Base-by-base conservation (phyloP, 106 monocot species). In the Apostasia shenzhenica region DNA sequence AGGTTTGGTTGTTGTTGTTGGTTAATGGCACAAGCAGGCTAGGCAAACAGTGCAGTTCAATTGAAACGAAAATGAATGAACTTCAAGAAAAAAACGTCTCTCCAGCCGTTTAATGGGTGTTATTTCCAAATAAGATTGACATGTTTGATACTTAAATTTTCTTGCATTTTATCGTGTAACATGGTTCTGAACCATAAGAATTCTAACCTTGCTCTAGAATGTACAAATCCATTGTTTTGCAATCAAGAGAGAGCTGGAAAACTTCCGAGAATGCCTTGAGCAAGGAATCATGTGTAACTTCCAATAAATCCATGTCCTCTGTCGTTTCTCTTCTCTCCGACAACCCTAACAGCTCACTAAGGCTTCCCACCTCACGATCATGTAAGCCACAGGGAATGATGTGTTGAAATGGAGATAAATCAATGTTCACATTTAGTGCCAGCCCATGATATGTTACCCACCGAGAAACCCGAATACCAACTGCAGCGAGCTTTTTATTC, bases 361-460 rank as follows among this genome's bases (percentile, higher is more conserved):
- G 47, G 62, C 76, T 82, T 46, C 84, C 81, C 1, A 91, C 88
- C 2, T 72, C 75, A 8, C 75, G 75, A 48, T 84, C 95, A 43
- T 43, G 77, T 70, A 95, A 82, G 43, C 88, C 88, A 72, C 88
- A 88, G 37, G 88, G 88, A 11, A 84, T 70, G 59, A 88, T 88
- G 38, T 84, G 70, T 37, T 63, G 38, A 55, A 88, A 88, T 41
- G 83, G 87, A 65, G 81, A 63, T 9, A 85, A 63, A 51, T 92
- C 81, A 48, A 81, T 65, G 26, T 80, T 73, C 46, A 88, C 82
- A 54, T 92, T 92, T 55, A 92, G 66, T 52, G 92, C 88, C 49
- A 92, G 40, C 13, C 92, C 92, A 78, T 92, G 92, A 63, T 81
- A 92, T 62, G 83, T 74, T 70, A 88, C 57, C 92, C 88, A 88